Percentiles rank a stretch among this genome's conserved stretches.
phyloP scores from a whole-genome alignment of 805 yeast genomes.

The Cyberlindnera galapagoensis region DNA sequence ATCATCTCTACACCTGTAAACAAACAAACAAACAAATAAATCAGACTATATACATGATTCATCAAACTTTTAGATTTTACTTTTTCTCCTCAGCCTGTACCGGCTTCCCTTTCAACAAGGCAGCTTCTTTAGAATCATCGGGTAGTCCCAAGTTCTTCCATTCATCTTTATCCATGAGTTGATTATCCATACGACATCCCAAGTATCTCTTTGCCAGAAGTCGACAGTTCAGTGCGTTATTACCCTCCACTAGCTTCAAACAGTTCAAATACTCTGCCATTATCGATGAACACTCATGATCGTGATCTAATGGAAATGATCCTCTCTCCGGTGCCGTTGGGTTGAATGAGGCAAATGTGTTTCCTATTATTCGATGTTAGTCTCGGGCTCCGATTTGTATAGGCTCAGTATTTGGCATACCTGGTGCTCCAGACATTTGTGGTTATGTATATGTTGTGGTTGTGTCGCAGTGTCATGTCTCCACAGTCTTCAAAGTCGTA shows the following conservation, averaged over 20 bases:
- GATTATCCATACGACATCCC: constrained; percentile 83
- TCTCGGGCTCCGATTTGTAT: constrained; percentile 18
- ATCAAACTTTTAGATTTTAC: no score
- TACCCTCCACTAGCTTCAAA: constrained; percentile 67
- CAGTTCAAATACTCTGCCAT: constrained; percentile 78
- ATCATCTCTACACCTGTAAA: no score
- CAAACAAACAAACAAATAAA: no score
- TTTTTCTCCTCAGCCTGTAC: no score
- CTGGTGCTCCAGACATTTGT: constrained; percentile 16
- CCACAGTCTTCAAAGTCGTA: no score
- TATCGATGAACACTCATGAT: constrained; percentile 67
- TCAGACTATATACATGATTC: no score
- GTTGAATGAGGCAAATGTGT: constrained; percentile 41
- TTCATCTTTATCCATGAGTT: constrained; percentile 51
- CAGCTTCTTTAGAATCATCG: no score
- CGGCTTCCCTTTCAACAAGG: no score
- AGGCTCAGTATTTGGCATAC: constrained; percentile 17
- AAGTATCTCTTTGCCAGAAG: constrained; percentile 75
- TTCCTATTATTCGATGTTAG: constrained; percentile 26
- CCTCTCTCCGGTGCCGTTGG: constrained; percentile 97
- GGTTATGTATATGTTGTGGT: no score
- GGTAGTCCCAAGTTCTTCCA: constrained; percentile 62
- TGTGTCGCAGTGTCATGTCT: no score
- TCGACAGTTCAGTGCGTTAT: constrained; percentile 89
- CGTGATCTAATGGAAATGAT: constrained; percentile 91